phyloP scores from a whole-genome alignment of 1,139 yeast genomes.

The Geotrichum phurueaensis region DNA sequence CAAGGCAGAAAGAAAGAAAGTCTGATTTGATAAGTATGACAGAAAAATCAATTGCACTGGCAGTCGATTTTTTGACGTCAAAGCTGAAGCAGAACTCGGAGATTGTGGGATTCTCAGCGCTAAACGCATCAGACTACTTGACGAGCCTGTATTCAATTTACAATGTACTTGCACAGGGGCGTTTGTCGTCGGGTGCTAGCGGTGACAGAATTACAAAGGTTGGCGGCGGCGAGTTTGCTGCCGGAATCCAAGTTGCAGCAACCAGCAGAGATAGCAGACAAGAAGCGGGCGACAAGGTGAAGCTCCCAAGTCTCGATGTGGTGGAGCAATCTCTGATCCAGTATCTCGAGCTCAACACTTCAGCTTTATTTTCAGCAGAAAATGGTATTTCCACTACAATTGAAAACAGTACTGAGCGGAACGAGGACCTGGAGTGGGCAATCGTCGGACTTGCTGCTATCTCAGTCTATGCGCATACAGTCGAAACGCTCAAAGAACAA shows the following conservation, averaged over 20 bases:
- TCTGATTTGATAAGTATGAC: background rate
- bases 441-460: slow-evolving; percentile 21
- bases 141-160: slow-evolving; percentile 3
- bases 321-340: background rate
- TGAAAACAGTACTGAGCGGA: background rate
- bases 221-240: background rate
- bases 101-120: background rate
- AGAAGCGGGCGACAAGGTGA: background rate
- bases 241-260: background rate
- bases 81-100: background rate
- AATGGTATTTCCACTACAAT: background rate
- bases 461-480: slow-evolving; percentile 24
- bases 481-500: slow-evolving; percentile 28
- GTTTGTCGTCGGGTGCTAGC: background rate
- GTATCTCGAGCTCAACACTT: background rate
- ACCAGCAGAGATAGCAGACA: background rate
- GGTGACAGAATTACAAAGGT: background rate
- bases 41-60: slow-evolving; percentile 8
- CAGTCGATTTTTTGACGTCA: background rate
- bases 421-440: slow-evolving; percentile 14
- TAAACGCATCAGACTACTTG: background rate
- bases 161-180: slow-evolving; percentile 4
- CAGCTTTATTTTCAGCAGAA: background rate
- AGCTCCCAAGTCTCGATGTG: background rate
- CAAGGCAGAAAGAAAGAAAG: background rate